phyloP scores from a whole-genome alignment of 768 basidiomycete species.

The Boletus pseudopeckii region DNA sequence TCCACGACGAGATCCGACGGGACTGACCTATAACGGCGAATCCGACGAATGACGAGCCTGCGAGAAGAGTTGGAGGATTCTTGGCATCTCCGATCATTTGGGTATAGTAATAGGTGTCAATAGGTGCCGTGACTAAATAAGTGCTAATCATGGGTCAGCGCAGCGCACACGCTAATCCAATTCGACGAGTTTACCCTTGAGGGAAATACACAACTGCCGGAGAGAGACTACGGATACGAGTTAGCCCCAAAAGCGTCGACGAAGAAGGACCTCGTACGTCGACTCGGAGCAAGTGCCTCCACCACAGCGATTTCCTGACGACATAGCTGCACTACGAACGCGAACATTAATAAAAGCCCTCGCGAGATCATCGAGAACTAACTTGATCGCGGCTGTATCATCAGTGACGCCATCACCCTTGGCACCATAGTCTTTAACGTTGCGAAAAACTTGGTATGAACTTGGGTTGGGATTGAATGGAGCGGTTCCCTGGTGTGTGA shows the following conservation, averaged over 20 bases:
- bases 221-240: constrained; percentile 25
- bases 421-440: constrained; percentile 63
- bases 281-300: constrained; percentile 46
- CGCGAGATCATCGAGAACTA: not conserved
- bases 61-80: constrained; percentile 63
- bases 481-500: constrained; percentile 68
- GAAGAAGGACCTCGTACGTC: constrained; percentile 32
- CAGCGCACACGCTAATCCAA: not conserved
- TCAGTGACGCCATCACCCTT: constrained; percentile 65
- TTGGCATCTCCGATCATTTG: constrained; percentile 75
- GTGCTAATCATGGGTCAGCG: constrained; percentile 38
- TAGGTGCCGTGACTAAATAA: constrained; percentile 63
- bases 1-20: not conserved
- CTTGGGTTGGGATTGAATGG: constrained; percentile 54
- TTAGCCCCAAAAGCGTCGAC: not conserved
- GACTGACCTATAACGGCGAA: constrained; percentile 68
- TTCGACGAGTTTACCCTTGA: constrained; percentile 42
- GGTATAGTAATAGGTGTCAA: constrained; percentile 73
- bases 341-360: constrained; percentile 1
- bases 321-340: constrained; percentile 54
- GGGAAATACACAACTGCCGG: constrained; percentile 79
- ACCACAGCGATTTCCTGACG: constrained; percentile 59
- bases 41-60: constrained; percentile 55
- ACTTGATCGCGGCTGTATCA: constrained; percentile 77
- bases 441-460: constrained; percentile 68